Evolutionary conservation across 306 rosid genomes (phyloP).

Genomic region (Quillaja saponaria): DNA sequence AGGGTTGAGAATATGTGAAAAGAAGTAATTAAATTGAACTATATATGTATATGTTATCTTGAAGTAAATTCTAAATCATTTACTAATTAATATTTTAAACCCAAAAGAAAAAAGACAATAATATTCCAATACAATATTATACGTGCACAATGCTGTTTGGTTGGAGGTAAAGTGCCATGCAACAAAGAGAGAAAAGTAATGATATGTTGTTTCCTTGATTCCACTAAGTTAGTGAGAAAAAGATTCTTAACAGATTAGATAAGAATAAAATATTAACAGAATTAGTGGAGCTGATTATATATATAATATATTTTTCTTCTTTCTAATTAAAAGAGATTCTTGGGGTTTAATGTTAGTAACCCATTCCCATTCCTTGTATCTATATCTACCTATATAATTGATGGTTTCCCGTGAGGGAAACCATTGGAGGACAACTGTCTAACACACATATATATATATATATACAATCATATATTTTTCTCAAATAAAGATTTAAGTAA

Average conservation of each 20-base stretch:
- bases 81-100: constrained; percentile 19
- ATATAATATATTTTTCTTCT: constrained; percentile 1
- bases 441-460: no score
- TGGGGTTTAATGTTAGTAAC: no score
- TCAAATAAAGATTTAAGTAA: no score
- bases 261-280: constrained; percentile 38
- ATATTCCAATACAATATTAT: constrained; percentile 19
- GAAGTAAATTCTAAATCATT: neutral
- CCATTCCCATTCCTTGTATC: no score
- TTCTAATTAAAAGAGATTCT: constrained; percentile 43
- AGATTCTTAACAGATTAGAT: constrained; percentile 44
- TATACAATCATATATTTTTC: no score
- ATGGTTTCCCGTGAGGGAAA: no score
- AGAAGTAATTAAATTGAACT: constrained; percentile 16
- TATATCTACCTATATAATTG: no score
- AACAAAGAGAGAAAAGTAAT: constrained; percentile 25
- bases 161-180: constrained; percentile 26
- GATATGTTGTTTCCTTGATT: constrained; percentile 63
- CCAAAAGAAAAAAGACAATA: constrained; percentile 4
- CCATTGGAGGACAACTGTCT: no score
- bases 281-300: constrained; percentile 32
- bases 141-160: constrained; percentile 35
- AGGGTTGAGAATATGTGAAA: neutral
- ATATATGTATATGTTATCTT: constrained; percentile 22
- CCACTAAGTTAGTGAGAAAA: constrained; percentile 40